Evolutionary conservation across 75 land plant genomes (phyloP).

Genomic region (Larix kaempferi): DNA sequence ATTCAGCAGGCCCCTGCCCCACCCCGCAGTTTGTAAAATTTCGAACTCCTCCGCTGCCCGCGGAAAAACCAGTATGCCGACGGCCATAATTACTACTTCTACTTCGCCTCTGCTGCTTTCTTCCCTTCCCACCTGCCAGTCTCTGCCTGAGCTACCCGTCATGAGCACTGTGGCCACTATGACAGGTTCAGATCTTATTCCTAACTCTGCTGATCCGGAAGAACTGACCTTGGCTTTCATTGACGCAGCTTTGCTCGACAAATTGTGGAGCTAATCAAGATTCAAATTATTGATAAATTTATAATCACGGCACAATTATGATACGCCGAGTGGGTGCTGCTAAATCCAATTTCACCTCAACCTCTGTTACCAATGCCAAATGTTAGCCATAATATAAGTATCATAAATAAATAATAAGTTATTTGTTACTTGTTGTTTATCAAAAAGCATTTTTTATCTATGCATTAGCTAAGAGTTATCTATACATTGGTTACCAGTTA

Average conservation of each 20-base stretch:
- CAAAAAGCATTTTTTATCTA: too few species aligned
- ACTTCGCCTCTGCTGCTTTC: not conserved
- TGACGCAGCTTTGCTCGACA: constrained; percentile 3
- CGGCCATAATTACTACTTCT: not conserved
- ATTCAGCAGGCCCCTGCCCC: not conserved
- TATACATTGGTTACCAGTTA: too few species aligned
- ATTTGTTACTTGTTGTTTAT: too few species aligned
- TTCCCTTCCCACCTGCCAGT: too few species aligned
- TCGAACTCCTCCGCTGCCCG: not conserved
- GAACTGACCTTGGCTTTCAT: not conserved
- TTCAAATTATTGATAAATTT: not conserved
- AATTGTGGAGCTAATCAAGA: constrained; percentile 1
- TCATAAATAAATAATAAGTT: too few species aligned
- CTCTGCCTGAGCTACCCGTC: not conserved
- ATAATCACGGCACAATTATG: too few species aligned
- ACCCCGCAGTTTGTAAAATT: not conserved
- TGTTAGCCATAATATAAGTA: too few species aligned
- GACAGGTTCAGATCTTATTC: too few species aligned
- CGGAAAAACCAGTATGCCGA: not conserved
- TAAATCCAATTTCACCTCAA: too few species aligned
- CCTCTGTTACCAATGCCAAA: too few species aligned
- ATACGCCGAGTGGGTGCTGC: too few species aligned
- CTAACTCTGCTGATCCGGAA: not conserved
- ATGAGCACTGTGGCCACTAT: not conserved
- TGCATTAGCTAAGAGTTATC: too few species aligned